Evolutionary conservation across 2,329 filamentous ascomycete species (phyloP).

Genomic region (Chaetomium sp.): DNA sequence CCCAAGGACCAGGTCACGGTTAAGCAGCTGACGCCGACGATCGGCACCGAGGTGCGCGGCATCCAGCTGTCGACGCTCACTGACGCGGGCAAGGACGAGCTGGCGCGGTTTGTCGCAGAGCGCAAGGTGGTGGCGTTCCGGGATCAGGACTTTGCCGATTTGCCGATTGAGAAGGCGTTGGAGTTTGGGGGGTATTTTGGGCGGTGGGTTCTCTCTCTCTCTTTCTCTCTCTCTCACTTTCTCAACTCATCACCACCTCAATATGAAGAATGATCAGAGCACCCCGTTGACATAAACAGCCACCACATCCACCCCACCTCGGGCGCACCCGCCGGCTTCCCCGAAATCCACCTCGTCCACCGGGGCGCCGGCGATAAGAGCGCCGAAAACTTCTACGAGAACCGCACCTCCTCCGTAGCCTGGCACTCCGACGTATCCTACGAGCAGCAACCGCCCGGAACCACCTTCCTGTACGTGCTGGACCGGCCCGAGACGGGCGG

Average conservation of each 20-base stretch:
- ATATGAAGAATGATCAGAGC: background rate
- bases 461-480: conserved; percentile 83
- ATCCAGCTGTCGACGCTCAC: conserved; percentile 59
- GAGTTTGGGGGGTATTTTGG: conserved; percentile 56
- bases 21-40: conserved; percentile 58
- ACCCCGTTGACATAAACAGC: conserved; percentile 1
- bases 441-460: conserved; percentile 81
- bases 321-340: conserved; percentile 61
- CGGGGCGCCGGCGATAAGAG: conserved; percentile 60
- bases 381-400: conserved; percentile 52
- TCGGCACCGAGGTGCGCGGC: conserved; percentile 61
- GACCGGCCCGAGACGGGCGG: conserved; percentile 74
- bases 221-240: background rate
- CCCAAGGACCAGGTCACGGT: conserved; percentile 40
- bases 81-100: conserved; percentile 59
- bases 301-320: conserved; percentile 72
- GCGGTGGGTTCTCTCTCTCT: conserved; percentile 13
- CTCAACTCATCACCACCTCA: background rate
- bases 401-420: conserved; percentile 70
- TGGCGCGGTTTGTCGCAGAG: conserved; percentile 62
- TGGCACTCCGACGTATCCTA: conserved; percentile 91
- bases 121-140: conserved; percentile 66
- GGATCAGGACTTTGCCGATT: conserved; percentile 58
- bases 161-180: conserved; percentile 58
- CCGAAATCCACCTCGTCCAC: conserved; percentile 66